Evolutionary conservation across 169 alveolate species (phyloP).

Genomic region (Plasmodium vinckei): DNA sequence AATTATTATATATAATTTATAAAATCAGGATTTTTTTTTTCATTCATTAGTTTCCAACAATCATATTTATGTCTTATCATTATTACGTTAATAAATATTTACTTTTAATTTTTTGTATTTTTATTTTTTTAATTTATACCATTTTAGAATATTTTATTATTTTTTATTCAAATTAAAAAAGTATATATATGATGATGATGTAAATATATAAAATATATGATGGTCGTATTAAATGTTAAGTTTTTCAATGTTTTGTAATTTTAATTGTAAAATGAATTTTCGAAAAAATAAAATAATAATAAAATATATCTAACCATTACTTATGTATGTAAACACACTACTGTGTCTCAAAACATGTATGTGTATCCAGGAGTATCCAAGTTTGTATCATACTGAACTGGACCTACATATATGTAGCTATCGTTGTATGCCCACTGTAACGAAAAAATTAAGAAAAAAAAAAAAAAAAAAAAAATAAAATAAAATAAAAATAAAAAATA

Average conservation of each 20-base stretch:
- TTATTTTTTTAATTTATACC: too few species aligned
- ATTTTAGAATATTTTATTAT: neutral
- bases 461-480: too few species aligned
- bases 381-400: constrained; percentile 42
- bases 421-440: constrained; percentile 70
- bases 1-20: too few species aligned
- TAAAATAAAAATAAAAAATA: too few species aligned
- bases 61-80: too few species aligned
- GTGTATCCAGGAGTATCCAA: constrained; percentile 39
- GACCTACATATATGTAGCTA: constrained; percentile 58
- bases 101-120: too few species aligned
- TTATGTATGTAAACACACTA: neutral
- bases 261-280: too few species aligned
- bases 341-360: constrained; percentile 18
- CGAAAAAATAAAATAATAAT: neutral
- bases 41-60: too few species aligned
- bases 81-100: too few species aligned
- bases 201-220: neutral
- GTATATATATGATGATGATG: neutral
- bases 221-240: neutral
- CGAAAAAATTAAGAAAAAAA: too few species aligned
- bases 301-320: too few species aligned
- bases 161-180: neutral
- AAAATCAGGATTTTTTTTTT: too few species aligned
- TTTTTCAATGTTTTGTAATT: neutral